phyloP scores from a whole-genome alignment of 2,329 filamentous ascomycete genomes.

The Alternaria arbusti region DNA sequence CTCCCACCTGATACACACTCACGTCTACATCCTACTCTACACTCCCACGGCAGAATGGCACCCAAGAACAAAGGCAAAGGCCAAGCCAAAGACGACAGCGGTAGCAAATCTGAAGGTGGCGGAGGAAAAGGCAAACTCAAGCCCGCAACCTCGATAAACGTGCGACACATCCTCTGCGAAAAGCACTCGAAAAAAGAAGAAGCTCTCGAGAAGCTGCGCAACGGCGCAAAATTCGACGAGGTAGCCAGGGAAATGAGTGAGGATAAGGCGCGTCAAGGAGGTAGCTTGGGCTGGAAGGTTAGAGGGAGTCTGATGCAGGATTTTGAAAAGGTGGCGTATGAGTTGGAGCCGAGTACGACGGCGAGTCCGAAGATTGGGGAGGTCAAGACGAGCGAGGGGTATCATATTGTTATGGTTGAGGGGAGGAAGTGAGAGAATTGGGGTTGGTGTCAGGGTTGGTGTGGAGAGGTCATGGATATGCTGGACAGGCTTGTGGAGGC shows the following conservation, averaged over 20 bases:
- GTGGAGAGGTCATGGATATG: background rate
- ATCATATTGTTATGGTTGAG: conserved; percentile 82
- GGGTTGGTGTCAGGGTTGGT: background rate
- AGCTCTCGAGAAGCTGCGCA: conserved; percentile 70
- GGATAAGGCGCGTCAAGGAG: conserved; percentile 75
- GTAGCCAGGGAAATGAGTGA: conserved; percentile 76
- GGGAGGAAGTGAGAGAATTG: conserved; percentile 59
- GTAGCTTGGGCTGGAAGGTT: conserved; percentile 74
- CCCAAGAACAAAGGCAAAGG: conserved; percentile 38
- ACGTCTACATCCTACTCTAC: too few species aligned
- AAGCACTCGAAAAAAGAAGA: conserved; percentile 82
- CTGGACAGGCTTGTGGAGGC: background rate
- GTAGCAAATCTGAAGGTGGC: conserved; percentile 19
- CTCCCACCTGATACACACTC: background rate
- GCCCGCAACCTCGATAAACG: conserved; percentile 72
- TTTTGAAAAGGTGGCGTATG: conserved; percentile 76
- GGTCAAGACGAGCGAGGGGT: conserved; percentile 76
- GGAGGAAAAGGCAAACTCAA: conserved; percentile 59
- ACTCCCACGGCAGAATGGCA: conserved; percentile 18
- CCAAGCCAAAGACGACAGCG: conserved; percentile 25
- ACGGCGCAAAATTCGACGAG: conserved; percentile 74
- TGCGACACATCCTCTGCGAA: conserved; percentile 75
- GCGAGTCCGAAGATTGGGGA: conserved; percentile 70
- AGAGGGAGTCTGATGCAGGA: conserved; percentile 70
- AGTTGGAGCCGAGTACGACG: conserved; percentile 70